A percentile compares a stretch with the other conserved stretches of the same genome.
Evolutionary conservation across 208 protist species (phyloP).

Genomic region (Porcisia hertigi): DNA sequence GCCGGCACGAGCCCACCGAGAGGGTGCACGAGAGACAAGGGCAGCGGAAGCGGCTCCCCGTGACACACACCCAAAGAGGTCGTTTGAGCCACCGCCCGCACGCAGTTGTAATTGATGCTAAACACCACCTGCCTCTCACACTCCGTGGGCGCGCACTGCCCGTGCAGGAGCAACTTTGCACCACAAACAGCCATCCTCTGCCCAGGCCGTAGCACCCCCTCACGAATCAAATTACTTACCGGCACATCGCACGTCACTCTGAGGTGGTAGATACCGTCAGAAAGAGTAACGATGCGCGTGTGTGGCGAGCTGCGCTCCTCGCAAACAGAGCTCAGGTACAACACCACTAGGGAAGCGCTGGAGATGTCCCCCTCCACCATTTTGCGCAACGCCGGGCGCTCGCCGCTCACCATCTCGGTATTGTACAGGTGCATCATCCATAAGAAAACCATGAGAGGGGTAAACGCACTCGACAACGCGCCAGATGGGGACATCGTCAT

Average conservation of each 20-base stretch:
- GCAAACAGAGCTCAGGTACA: constrained; percentile 48
- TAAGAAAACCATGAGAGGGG: constrained; percentile 37
- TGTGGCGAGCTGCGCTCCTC: constrained; percentile 57
- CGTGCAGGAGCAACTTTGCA: constrained; percentile 43
- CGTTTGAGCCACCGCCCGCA: constrained; percentile 41
- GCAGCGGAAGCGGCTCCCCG: constrained; percentile 47
- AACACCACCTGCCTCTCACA: constrained; percentile 53
- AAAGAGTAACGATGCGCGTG: constrained; percentile 57
- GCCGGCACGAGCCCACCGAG: constrained; percentile 76
- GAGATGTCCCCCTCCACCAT: constrained; percentile 73
- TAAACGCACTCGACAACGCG: constrained; percentile 1
- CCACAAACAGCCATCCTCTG: constrained; percentile 74
- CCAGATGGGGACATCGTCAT: background rate
- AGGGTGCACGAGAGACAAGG: constrained; percentile 50
- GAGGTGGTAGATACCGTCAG: constrained; percentile 77
- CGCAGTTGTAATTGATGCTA: constrained; percentile 81
- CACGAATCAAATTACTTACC: constrained; percentile 65
- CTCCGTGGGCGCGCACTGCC: constrained; percentile 55
- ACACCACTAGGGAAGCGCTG: constrained; percentile 53
- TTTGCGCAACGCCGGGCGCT: constrained; percentile 63
- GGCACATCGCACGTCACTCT: constrained; percentile 67
- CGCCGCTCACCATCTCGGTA: constrained; percentile 67
- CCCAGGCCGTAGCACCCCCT: constrained; percentile 54
- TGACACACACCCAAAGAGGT: constrained; percentile 59
- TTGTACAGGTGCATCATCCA: constrained; percentile 74